Percentiles rank a stretch among this genome's conserved stretches.
Evolutionary conservation across 2,329 filamentous ascomycete species (phyloP).

Genomic region (Lasiodiplodia sp.): DNA sequence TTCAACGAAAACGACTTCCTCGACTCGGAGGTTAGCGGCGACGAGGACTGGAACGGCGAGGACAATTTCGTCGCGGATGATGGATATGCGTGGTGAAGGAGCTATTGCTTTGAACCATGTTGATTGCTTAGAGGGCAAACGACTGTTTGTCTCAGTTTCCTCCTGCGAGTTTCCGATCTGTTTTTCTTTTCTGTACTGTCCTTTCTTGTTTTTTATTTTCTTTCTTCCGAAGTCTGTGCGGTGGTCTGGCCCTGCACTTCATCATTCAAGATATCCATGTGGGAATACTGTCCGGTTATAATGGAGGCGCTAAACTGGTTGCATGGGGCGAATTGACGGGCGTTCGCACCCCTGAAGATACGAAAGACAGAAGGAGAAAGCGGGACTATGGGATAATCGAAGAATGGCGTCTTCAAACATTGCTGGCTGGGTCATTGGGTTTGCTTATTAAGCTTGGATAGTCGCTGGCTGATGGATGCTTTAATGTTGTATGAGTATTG

Average conservation of each 20-base stretch:
- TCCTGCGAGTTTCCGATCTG: background rate
- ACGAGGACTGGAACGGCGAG: slow-evolving; percentile 66
- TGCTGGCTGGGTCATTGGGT: background rate
- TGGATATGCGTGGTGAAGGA: slow-evolving; percentile 46
- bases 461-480: background rate
- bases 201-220: background rate
- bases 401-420: background rate
- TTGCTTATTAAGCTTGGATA: background rate
- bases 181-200: background rate
- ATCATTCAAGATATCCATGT: background rate
- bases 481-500: background rate
- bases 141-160: background rate
- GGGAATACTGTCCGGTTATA: background rate
- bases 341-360: background rate
- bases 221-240: background rate
- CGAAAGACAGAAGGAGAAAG: background rate
- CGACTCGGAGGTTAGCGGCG: slow-evolving; percentile 65
- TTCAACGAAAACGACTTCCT: slow-evolving; percentile 77
- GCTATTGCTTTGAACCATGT: background rate
- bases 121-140: background rate
- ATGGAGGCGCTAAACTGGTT: background rate
- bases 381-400: background rate
- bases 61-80: slow-evolving; percentile 54
- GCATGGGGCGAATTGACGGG: background rate
- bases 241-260: background rate